Percentiles rank a stretch among this genome's conserved stretches.
These are phyloP conservation scores for Pythium brassicae DNA, from an alignment of 352 stramenopile genomes.

Conservation along the genomic window DNA sequence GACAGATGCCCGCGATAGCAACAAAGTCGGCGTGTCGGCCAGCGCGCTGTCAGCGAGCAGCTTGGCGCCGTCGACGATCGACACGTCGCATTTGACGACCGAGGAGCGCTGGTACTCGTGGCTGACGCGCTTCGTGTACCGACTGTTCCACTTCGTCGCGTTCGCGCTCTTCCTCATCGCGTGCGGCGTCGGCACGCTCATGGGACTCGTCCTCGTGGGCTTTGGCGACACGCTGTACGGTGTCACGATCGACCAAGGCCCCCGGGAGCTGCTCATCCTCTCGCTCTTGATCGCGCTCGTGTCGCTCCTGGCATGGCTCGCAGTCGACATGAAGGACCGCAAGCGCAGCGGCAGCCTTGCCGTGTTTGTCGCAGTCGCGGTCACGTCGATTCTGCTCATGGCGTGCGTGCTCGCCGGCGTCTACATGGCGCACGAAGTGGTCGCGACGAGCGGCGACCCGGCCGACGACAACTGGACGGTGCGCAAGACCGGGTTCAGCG, in stretches of 20 bases:
- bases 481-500: constrained; percentile 64
- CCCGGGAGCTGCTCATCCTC: constrained; percentile 32
- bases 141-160: constrained; percentile 26
- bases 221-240: constrained; percentile 47
- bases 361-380: constrained; percentile 33
- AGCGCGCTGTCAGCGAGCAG: background rate
- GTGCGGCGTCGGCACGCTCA: constrained; percentile 43
- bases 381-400: constrained; percentile 40
- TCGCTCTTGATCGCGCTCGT: constrained; percentile 25
- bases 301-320: constrained; percentile 46
- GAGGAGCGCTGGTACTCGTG: constrained; percentile 79
- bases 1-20: background rate
- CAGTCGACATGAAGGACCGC: constrained; percentile 40
- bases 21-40: constrained; percentile 1
- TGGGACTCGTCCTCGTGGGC: constrained; percentile 48
- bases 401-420: constrained; percentile 30
- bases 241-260: constrained; percentile 42
- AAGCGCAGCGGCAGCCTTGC: constrained; percentile 25
- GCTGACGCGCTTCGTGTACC: constrained; percentile 41
- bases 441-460: constrained; percentile 30
- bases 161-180: constrained; percentile 38
- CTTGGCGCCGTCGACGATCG: constrained; percentile 32
- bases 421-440: constrained; percentile 61
- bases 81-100: constrained; percentile 46
- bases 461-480: constrained; percentile 67